A percentile compares a stretch with the other conserved stretches of the same genome.
phyloP scores from a whole-genome alignment of 345 rosid species.

The Citrus trifoliata region DNA sequence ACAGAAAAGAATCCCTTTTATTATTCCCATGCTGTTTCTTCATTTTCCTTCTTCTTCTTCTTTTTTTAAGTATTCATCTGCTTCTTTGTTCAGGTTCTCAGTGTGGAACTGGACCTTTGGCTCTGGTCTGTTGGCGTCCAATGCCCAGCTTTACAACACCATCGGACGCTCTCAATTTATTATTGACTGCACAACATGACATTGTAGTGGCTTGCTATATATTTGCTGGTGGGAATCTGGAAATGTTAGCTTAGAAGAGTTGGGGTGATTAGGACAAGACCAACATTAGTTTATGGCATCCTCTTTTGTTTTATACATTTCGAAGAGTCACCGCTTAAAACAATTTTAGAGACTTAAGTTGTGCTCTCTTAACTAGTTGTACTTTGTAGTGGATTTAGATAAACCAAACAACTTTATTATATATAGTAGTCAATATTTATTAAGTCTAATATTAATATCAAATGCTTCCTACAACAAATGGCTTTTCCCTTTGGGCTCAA shows the following conservation, averaged over 20 bases:
- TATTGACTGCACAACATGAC: constrained; percentile 32
- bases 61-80: not conserved
- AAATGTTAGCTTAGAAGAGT: not conserved
- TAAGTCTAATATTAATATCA: not conserved
- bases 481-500: not conserved
- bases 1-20: not conserved
- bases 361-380: not conserved
- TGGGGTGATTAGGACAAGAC: not conserved
- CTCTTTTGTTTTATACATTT: not conserved
- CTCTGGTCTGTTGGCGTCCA: constrained; percentile 72
- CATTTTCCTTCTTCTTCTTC: not conserved
- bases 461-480: not conserved
- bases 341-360: not conserved
- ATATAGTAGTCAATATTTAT: not conserved
- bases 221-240: not conserved
- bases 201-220: not conserved
- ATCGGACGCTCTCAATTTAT: constrained; percentile 66
- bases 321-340: not conserved
- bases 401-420: not conserved
- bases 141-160: constrained; percentile 52
- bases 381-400: not conserved
- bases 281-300: not conserved
- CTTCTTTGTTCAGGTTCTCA: constrained; percentile 50
- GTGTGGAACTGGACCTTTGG: constrained; percentile 84
- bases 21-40: not conserved